Base-by-base conservation (phyloP, 371 early-diverging fungal genomes). In the Mucor sp. region DNA sequence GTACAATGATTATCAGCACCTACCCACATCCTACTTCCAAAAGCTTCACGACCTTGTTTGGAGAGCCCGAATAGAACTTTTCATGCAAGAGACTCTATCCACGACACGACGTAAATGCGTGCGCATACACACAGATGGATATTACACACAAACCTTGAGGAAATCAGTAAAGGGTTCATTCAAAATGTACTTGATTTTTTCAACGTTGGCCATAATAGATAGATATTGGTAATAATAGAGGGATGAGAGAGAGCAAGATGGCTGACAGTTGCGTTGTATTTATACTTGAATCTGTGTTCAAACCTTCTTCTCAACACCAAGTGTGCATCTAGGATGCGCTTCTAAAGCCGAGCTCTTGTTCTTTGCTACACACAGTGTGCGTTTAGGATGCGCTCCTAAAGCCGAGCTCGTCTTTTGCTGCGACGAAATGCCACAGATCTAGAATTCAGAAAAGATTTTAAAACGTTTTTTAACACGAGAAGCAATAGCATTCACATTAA, bases 1-100 rank as follows among this genome's bases (percentile, higher is more conserved):
- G 14, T 53, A 35, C 4, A 55, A 44, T 17, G 30, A 33, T 1
- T 30, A 57, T 14, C 4, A 37, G 37, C 14, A 53, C 57, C 32
- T 69, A 73, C 76, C 78, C 79, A 19, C 79, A 78, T 9, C 79
- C 79, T 21, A 74, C 66, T 63, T 78, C 79, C 32, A 76, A 53
- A 4, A 74, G 21, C 11, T 50, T 44, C 14, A 78, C 35, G 3
- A 60, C 41, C 17, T 56, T 59, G 5, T 60, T 33, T 27, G 65
- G 68, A 19, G 57, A 39, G 3, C 55, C 19, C 19, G 60, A 19
- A 12, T 50, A 66, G n/a, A 60, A 60, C 2, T 59, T 66, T 7
- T 59, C 48, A n/a, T 73, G 65, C 28, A 76, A 41, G 11, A 73
- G 28, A 11, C 47, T 48, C 71, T 73, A 62, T 41, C 7, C 33